phyloP scores from a whole-genome alignment of 2,329 filamentous ascomycete species.

The Colletotrichum simmondsii region DNA sequence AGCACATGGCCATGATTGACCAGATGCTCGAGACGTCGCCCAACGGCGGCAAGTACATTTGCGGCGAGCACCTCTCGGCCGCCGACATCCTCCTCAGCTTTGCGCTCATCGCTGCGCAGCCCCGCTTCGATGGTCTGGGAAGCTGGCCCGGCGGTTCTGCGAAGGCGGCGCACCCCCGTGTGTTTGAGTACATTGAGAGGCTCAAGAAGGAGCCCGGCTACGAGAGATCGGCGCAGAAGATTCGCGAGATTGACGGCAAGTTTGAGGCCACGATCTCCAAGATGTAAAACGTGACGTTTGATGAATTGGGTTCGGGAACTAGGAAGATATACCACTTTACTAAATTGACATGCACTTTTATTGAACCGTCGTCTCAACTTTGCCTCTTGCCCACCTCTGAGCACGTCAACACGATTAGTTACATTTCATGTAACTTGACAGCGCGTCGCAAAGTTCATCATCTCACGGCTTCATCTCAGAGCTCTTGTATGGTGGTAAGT shows the following conservation, averaged over 20 bases:
- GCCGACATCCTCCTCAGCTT: slow-evolving; percentile 67
- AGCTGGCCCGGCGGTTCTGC: slow-evolving; percentile 54
- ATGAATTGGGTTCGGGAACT: neutral
- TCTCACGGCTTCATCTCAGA: neutral
- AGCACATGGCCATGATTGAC: slow-evolving; percentile 62
- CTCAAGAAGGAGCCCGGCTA: slow-evolving; percentile 61
- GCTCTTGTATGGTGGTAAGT: neutral
- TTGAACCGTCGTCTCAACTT: neutral
- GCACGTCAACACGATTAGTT: too few relatives aligned
- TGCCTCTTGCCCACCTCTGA: neutral
- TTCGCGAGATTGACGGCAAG: slow-evolving; percentile 59
- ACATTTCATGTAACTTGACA: neutral
- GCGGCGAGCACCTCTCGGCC: slow-evolving; percentile 59
- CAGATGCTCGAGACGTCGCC: slow-evolving; percentile 57
- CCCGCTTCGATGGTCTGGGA: slow-evolving; percentile 52
- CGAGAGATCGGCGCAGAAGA: slow-evolving; percentile 57
- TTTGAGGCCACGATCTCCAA: slow-evolving; percentile 37
- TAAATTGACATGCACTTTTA: neutral
- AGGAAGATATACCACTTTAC: slow-evolving; percentile 13
- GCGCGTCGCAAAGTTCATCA: neutral
- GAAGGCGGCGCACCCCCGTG: slow-evolving; percentile 52
- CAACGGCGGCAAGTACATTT: slow-evolving; percentile 56
- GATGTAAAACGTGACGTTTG: neutral
- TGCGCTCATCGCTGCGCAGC: slow-evolving; percentile 57
- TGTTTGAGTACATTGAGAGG: slow-evolving; percentile 58